These are phyloP conservation scores for Penicillium herquei DNA, from an alignment of 495 filamentous ascomycete species.

Conservation along the genomic window DNA sequence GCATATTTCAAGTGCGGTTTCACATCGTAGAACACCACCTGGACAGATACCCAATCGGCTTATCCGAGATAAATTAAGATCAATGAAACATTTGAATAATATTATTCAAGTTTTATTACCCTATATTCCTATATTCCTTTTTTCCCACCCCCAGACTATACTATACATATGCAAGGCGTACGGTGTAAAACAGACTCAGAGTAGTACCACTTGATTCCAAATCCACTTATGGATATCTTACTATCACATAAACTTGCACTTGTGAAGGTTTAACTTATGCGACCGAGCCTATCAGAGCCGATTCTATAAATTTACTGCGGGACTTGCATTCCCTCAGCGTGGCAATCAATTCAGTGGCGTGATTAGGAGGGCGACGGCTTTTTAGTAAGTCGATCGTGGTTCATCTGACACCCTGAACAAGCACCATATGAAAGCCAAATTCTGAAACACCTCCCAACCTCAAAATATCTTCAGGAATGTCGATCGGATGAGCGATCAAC, in stretches of 20 bases:
- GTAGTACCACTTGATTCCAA: background rate
- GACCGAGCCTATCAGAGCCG: background rate
- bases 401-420: conserved; percentile 8
- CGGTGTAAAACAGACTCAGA: background rate
- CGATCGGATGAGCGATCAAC: background rate
- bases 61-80: too few relatives aligned
- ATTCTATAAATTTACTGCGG: background rate
- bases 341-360: conserved; percentile 5
- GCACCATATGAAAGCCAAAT: background rate
- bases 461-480: background rate
- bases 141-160: too few relatives aligned
- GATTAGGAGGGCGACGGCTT: background rate
- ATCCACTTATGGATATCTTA: background rate
- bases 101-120: too few relatives aligned
- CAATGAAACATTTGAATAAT: too few relatives aligned
- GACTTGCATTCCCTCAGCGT: conserved; percentile 2
- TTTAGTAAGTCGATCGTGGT: conserved; percentile 7
- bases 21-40: too few relatives aligned
- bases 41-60: too few relatives aligned
- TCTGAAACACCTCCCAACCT: background rate
- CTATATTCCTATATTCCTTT: too few relatives aligned
- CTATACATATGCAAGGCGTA: too few relatives aligned
- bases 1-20: too few relatives aligned
- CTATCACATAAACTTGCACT: background rate
- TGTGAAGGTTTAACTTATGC: background rate